Conservation (phyloP, 2,329 filamentous ascomycete genomes). For the Aspergillus fructus region DNA sequence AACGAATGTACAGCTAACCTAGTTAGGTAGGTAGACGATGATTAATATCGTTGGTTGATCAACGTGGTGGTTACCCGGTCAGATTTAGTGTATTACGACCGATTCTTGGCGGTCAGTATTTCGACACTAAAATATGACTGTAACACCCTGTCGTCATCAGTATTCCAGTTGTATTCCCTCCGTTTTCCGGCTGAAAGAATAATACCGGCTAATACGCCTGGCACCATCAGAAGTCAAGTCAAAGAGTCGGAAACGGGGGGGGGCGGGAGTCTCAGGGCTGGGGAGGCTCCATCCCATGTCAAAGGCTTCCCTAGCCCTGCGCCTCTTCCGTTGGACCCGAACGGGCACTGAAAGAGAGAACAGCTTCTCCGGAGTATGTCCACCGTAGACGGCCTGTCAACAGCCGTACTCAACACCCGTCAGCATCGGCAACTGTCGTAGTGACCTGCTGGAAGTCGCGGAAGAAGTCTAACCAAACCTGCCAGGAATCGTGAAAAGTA, state of each 20-base stretch:
- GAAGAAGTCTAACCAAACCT: background rate
- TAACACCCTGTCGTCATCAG: background rate
- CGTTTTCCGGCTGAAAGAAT: background rate
- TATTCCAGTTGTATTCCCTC: background rate
- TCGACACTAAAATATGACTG: constrained; percentile 18
- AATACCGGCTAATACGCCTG: background rate
- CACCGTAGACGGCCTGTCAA: no score
- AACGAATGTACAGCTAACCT: no score
- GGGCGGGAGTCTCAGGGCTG: no score
- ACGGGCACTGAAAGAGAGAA: background rate
- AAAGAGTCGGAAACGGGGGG: no score
- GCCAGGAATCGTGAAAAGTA: background rate
- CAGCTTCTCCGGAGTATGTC: background rate
- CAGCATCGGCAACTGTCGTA: constrained; percentile 1
- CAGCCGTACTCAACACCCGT: background rate
- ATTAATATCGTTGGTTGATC: no score
- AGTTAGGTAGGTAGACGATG: no score
- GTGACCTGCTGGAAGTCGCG: background rate
- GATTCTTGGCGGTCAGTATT: no score
- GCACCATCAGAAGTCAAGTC: background rate
- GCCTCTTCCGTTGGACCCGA: constrained; percentile 3
- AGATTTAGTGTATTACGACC: no score
- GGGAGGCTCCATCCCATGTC: background rate
- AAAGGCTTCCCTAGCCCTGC: background rate
- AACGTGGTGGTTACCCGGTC: no score